Evolutionary conservation across 768 basidiomycete genomes (phyloP), one percentile per base, ranked within the genome.

Genomic region (Suillus bovinus): DNA sequence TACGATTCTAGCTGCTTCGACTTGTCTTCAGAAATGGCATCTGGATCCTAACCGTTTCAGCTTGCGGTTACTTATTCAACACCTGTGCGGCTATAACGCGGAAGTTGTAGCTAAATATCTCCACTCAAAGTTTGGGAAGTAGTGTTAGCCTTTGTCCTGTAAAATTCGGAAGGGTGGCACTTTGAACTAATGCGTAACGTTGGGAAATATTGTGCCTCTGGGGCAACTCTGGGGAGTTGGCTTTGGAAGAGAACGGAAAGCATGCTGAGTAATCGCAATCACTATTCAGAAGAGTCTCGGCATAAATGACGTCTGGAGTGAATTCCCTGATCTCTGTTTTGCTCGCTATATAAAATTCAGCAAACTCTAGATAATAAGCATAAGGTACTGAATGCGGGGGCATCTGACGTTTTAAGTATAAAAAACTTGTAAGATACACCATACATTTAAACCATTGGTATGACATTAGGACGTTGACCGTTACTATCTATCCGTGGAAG

Each of bases 391-490:
- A 52, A 33, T n/a, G 20, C 20, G 20, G 6, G 20, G 11, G 36
- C 16, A 17, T 55, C 54, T 36, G 22, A 38, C 22, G 22, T 36
- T 22, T 16, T 22, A 22, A 22, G 14, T 50, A 50, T 24, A 36
- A 55, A 20, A 16, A 54, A n/a, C 13, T 29, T 39, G 16, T 16
- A 39, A 41, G 8, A 41, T 20, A 20, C 16, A 38, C 16, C 10
- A 2, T 20, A 24, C 2, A 6, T 2, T 38, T 66, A 72, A 38
- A 72, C 20, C 4, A 72, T 72, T 5, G 72, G 71, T 61, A 73
- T 61, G 22, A 57, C 24, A 24, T 59, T 56, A 22, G 55, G 61
- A 16, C 53, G 68, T 38, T 9, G 17, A 6, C 22, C 22, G 20
- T 44, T 52, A 33, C 11, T n/a, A 20, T 70, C 70, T 16, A 64